Conservation (phyloP, 2,329 filamentous ascomycete genomes). For the Paracamarosporium sp. region DNA sequence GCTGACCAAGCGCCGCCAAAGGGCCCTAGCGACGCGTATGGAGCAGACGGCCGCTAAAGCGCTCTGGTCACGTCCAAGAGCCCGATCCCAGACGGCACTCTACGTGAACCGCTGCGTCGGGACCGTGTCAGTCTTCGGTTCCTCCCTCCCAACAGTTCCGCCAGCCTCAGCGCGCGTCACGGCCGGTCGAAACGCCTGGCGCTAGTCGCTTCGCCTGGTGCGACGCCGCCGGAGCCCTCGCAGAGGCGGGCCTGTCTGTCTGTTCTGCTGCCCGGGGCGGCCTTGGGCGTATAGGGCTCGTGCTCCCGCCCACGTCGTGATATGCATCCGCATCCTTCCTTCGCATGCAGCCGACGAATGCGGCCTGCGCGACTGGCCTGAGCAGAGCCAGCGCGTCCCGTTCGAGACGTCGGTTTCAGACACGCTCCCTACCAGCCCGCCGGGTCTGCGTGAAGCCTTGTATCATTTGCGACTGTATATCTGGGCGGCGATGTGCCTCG, state of each 20-base stretch:
- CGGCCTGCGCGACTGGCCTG: constrained; percentile 13
- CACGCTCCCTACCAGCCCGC: not conserved
- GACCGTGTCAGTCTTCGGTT: constrained; percentile 12
- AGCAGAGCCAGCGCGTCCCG: constrained; percentile 12
- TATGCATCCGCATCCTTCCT: constrained; percentile 13
- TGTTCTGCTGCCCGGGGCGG: constrained; percentile 4
- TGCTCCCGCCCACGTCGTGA: constrained; percentile 6
- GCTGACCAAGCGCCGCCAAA: constrained; percentile 13
- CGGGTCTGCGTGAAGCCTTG: not conserved
- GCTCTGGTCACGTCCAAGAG: constrained; percentile 9
- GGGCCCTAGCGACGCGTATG: constrained; percentile 16
- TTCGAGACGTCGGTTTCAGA: constrained; percentile 4
- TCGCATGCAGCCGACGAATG: constrained; percentile 23
- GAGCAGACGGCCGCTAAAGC: constrained; percentile 26
- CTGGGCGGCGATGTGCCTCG: not conserved
- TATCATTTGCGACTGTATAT: not conserved
- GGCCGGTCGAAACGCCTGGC: not conserved
- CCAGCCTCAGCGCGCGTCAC: not conserved
- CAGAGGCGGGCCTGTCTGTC: not conserved
- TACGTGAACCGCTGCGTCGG: constrained; percentile 24
- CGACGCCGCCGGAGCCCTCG: not conserved
- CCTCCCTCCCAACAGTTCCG: not conserved
- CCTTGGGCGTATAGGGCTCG: constrained; percentile 19
- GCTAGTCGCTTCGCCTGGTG: not conserved
- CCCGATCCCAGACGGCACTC: constrained; percentile 19